phyloP scores from a whole-genome alignment of 306 rosid genomes.

The Oemleria cerasiformis region DNA sequence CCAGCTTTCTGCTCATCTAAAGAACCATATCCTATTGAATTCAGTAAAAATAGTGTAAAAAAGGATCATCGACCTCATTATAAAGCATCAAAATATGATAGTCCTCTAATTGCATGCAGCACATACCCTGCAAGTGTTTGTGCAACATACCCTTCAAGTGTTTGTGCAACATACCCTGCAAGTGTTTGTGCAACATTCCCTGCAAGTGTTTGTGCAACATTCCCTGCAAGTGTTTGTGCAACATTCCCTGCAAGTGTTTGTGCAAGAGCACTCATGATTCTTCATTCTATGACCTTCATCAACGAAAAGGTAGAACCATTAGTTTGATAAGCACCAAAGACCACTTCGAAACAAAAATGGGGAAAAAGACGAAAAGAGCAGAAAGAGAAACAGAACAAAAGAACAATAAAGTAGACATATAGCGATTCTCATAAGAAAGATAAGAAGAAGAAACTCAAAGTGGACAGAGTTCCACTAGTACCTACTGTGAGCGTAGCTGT shows the following conservation, averaged over 20 bases:
- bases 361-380: slow-evolving; percentile 60
- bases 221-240: too few species aligned
- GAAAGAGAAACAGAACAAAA: slow-evolving; percentile 31
- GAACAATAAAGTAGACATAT: slow-evolving; percentile 12
- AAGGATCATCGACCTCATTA: too few species aligned
- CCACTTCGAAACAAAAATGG: slow-evolving; percentile 44
- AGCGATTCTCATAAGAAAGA: slow-evolving; percentile 35
- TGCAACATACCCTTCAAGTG: too few species aligned
- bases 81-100: too few species aligned
- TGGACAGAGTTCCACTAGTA: too few species aligned
- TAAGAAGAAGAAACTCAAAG: slow-evolving; percentile 16
- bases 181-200: too few species aligned
- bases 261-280: slow-evolving; percentile 94
- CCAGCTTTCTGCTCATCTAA: too few species aligned
- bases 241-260: too few species aligned
- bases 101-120: slow-evolving; percentile 14
- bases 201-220: too few species aligned
- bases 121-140: slow-evolving; percentile 91
- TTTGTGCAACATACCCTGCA: too few species aligned
- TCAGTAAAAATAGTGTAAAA: too few species aligned
- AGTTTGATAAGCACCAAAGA: neutral
- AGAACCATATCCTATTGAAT: too few species aligned
- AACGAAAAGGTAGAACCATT: slow-evolving; percentile 68
- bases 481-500: slow-evolving; percentile 74
- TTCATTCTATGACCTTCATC: slow-evolving; percentile 51